Base-by-base conservation (phyloP, 768 basidiomycete genomes). In the Cubamyces sp. region DNA sequence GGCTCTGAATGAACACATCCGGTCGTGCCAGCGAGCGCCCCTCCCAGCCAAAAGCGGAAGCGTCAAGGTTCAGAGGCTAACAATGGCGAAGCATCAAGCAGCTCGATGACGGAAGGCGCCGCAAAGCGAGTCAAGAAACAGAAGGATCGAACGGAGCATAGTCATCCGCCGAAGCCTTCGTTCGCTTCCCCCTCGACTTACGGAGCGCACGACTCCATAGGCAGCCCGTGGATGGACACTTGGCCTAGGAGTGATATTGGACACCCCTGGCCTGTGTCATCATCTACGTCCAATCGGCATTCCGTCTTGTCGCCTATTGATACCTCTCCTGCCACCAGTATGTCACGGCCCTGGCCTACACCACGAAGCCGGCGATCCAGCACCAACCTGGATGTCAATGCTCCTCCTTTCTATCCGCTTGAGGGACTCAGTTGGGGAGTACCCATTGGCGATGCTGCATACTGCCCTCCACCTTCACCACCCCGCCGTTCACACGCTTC, bases 91-190 rank as follows among this genome's bases (percentile, higher is more conserved):
- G 14, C 11, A 8, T 18, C 41, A 43, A 15, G 25, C 39, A 26
- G 18, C 28, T n/a, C 26, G 6, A 7, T 34, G 34, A 9, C 26
- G 8, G 54, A 43, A 18, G 30, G 15, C 5, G 3, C 28, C 11
- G 23, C 47, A 5, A 50, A 58, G 26, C 26, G 43, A 18, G n/a
- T n/a, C 9, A 48, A 26, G 57, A 58, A 50, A 14, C 47, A 58
- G 39, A 50, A 58, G n/a, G 2, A 7, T 2, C 46, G 40, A 23
- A 40, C 41, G 39, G 57, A 50, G 3, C 1, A 11, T 3, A 18
- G 12, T 21, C 47, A 18, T 25, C 25, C 18, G 11, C 15, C 47
- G 6, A 18, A 50, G 25, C n/a, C n/a, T 3, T 5, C 43, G 1
- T n/a, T 9, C 2, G 11, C 25, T 2, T 9, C 11, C 8, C 2